phyloP scores from a whole-genome alignment of 2,329 filamentous ascomycete genomes.

The Aspergillus latus region DNA sequence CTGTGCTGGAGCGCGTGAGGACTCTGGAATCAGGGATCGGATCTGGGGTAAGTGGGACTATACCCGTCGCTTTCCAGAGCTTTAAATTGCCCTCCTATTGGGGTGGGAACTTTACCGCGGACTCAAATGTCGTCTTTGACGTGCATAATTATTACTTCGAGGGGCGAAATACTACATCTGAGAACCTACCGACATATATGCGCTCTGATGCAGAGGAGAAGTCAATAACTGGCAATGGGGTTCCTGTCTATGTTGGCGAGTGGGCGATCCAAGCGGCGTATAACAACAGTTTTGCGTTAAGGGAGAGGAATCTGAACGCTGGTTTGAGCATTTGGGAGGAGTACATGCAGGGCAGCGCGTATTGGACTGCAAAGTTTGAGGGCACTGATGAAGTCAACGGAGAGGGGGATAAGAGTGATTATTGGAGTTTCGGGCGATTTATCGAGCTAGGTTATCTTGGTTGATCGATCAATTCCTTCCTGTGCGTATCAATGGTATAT shows the following conservation, averaged over 20 bases:
- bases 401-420: conserved; percentile 2
- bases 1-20: conserved; percentile 22
- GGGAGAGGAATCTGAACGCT: conserved; percentile 18
- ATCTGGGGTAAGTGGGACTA: not conserved
- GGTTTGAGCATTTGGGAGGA: conserved; percentile 18
- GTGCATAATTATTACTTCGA: conserved; percentile 29
- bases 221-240: conserved; percentile 13
- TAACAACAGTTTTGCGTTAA: conserved; percentile 19
- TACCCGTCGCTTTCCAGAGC: conserved; percentile 30
- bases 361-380: conserved; percentile 23
- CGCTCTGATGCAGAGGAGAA: conserved; percentile 19
- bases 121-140: conserved; percentile 27
- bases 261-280: conserved; percentile 24
- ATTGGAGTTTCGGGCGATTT: conserved; percentile 6
- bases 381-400: not conserved
- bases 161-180: conserved; percentile 17
- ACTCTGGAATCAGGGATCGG: conserved; percentile 6
- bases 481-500: conserved; percentile 9
- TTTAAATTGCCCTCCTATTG: conserved; percentile 27
- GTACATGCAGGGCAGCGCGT: conserved; percentile 22
- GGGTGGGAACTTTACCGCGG: conserved; percentile 17
- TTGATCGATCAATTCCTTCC: not conserved
- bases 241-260: conserved; percentile 28
- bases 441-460: not conserved
- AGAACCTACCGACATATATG: conserved; percentile 20